Evolutionary conservation across 164 flowering plant species (phyloP).

Genomic region (Cinnamomum micranthum): DNA sequence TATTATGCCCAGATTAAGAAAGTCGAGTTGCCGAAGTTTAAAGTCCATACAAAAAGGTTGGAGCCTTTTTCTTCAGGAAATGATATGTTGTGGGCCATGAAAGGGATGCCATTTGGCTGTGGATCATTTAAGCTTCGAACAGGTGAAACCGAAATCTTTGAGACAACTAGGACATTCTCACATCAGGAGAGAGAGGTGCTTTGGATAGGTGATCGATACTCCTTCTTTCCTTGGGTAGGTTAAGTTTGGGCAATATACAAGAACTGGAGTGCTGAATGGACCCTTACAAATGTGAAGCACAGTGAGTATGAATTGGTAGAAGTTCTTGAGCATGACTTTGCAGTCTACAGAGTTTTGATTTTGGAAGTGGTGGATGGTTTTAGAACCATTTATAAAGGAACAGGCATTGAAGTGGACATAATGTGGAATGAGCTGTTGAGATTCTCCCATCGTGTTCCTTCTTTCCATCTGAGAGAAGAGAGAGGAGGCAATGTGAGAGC

Average conservation of each 20-base stretch:
- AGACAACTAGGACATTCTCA: constrained; percentile 34
- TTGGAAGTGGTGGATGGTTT: constrained; percentile 25
- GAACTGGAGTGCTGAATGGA: constrained; percentile 29
- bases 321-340: constrained; percentile 19
- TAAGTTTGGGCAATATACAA: constrained; percentile 71
- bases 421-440: constrained; percentile 24
- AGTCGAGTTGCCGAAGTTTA: constrained; percentile 18
- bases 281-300: constrained; percentile 10
- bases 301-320: constrained; percentile 47
- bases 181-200: constrained; percentile 30
- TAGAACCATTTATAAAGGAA: constrained; percentile 21
- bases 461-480: constrained; percentile 32
- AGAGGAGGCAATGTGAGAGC: constrained; percentile 20
- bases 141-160: background rate
- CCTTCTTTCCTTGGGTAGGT: constrained; percentile 49
- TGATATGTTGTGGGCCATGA: constrained; percentile 35
- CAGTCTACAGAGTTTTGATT: constrained; percentile 18
- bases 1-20: constrained; percentile 43
- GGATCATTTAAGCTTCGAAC: constrained; percentile 35
- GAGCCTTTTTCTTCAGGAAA: constrained; percentile 11
- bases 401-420: constrained; percentile 13
- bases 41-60: constrained; percentile 41
- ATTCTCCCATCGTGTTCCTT: constrained; percentile 54
- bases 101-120: constrained; percentile 42
- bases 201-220: constrained; percentile 23